Evolutionary conservation across 768 basidiomycete genomes (phyloP), one percentile per base, ranked within the genome.

Genomic region (Rubroboletus satanas): DNA sequence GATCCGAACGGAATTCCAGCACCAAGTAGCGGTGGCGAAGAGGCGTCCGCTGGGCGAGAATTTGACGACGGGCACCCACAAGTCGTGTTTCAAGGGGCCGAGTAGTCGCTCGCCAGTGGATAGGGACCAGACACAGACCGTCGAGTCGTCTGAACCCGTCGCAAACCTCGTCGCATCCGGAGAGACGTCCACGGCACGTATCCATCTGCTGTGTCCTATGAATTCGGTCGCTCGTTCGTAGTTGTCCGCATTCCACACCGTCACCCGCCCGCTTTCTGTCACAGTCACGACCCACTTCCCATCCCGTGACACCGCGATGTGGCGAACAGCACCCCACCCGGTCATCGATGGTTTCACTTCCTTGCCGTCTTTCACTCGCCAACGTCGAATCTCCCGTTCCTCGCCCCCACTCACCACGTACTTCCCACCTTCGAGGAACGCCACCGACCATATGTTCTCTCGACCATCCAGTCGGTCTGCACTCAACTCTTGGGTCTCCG

Each of bases 11-110:
- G 45, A 44, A 2, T 43, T 0, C 21, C 0, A 11, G 1, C 5
- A 12, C 32, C 39, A 23, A 2, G 32, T 33, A 2, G 41, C 53
- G 7, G 31, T 32, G 5, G 53, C 51, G 10, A 59, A 10, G 15
- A 42, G 26, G 17, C 29, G 11, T 6, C 61, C 54, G 7, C 37
- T 23, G 5, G 61, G 61, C 4, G 61, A 62, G 23, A 56, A 63
- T 7, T 44, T 59, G 37, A 48, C 21, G 21, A 21, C 21, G 21
- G 21, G 21, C 21, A 21, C 21, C 21, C 21, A 21, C 21, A 21
- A 21, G 21, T 28, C 4, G 41, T 48, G 32, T 12, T 18, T 15
- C 15, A 41, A 10, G 10, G 42, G 49, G 5, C 18, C 39, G 1
- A 52, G 41, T 0, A 61, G 45, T 12, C 15, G 61, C 14, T 37